Percentiles rank a stretch among this genome's conserved stretches.
Evolutionary conservation across 2,329 filamentous ascomycete genomes (phyloP).

Genomic region (Talaromyces sp.): DNA sequence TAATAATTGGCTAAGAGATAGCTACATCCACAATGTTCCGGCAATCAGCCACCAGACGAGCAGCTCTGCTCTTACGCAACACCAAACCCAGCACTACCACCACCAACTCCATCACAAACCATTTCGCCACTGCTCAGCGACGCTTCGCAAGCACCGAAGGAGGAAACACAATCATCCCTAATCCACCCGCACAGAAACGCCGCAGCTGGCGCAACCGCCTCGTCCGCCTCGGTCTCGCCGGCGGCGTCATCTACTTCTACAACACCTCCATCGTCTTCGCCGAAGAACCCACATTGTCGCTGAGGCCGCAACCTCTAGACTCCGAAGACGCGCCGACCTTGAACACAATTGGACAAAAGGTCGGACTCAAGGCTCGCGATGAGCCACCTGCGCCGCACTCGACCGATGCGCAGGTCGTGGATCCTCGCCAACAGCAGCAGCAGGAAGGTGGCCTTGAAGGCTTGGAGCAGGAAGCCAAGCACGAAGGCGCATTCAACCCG

Average conservation of each 20-base stretch:
- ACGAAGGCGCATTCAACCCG: constrained; percentile 93
- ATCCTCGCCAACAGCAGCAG: constrained; percentile 7
- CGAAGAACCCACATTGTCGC: constrained; percentile 62
- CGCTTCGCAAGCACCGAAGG: constrained; percentile 17
- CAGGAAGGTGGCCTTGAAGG: constrained; percentile 45
- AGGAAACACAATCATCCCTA: constrained; percentile 27
- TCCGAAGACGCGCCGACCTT: constrained; percentile 56
- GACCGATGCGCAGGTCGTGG: constrained; percentile 8
- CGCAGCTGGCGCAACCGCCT: constrained; percentile 77
- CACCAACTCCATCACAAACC: constrained; percentile 11
- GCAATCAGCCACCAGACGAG: constrained; percentile 14
- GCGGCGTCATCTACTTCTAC: constrained; percentile 83
- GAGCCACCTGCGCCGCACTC: neutral
- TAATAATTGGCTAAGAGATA: neutral
- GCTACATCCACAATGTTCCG: constrained; percentile 14
- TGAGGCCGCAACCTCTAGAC: constrained; percentile 27
- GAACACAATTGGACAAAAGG: constrained; percentile 59
- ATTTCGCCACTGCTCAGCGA: constrained; percentile 7
- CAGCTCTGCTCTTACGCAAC: constrained; percentile 16
- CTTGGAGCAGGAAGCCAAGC: constrained; percentile 73
- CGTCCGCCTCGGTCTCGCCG: constrained; percentile 71
- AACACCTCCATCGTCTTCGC: constrained; percentile 86
- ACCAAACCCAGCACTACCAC: constrained; percentile 9
- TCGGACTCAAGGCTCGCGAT: constrained; percentile 16
- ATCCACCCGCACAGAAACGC: constrained; percentile 58